Conservation (phyloP, 208 protist species). For the Entamoeba nuttalli region DNA sequence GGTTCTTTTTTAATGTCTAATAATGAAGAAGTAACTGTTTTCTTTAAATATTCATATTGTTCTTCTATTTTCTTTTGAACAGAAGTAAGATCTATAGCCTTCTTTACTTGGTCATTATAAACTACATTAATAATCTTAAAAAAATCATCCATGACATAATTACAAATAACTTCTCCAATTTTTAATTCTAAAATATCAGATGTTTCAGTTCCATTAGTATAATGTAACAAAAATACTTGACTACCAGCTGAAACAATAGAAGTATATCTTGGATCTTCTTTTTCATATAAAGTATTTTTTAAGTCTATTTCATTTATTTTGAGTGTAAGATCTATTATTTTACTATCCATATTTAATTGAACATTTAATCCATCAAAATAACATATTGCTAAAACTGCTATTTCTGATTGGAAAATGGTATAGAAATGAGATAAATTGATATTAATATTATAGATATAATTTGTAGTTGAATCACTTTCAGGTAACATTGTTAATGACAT, state of each 20-base stretch:
- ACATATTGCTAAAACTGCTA: not conserved
- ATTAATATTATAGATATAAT: not conserved
- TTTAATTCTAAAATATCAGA: not conserved
- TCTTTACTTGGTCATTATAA: not conserved
- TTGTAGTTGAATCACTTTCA: not conserved
- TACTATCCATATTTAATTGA: not conserved
- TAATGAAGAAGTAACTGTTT: not conserved
- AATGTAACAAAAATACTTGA: not conserved
- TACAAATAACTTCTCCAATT: not conserved
- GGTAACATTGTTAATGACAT: not conserved
- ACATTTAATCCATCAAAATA: not conserved
- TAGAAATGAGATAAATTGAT: not conserved
- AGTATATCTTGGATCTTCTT: not conserved
- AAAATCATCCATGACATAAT: not conserved
- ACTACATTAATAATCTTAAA: not conserved
- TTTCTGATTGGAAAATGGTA: not conserved
- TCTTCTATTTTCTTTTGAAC: not conserved
- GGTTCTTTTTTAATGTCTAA: not conserved
- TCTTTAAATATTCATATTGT: not conserved
- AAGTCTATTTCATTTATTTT: not conserved
- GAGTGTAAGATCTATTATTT: not conserved
- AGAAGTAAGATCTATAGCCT: not conserved
- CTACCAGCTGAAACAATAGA: not conserved
- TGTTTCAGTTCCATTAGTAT: not conserved
- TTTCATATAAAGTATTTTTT: not conserved